Evolutionary conservation across 2,329 filamentous ascomycete species (phyloP).

Genomic region (Fonsecaea monophora): DNA sequence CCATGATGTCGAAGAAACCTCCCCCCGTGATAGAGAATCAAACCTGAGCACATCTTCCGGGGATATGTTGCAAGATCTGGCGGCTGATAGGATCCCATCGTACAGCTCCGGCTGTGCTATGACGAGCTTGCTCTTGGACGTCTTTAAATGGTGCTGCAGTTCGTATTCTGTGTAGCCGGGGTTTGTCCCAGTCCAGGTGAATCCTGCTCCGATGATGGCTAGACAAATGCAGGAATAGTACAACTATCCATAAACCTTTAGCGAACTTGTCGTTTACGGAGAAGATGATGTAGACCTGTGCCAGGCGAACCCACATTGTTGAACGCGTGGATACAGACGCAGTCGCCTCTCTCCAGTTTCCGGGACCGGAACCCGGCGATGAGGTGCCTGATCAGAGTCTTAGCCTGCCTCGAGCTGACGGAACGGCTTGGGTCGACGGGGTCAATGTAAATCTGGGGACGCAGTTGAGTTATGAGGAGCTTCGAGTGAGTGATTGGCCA

Average conservation of each 20-base stretch:
- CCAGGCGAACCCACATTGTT: conserved; percentile 46
- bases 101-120: conserved; percentile 49
- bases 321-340: conserved; percentile 63
- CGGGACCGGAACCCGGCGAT: conserved; percentile 55
- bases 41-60: conserved; percentile 12
- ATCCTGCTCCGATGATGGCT: conserved; percentile 56
- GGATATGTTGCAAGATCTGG: conserved; percentile 11
- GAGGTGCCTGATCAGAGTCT: conserved; percentile 54
- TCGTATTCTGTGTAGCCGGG: conserved; percentile 56
- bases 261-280: background rate
- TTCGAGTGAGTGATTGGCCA: background rate
- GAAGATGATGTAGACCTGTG: background rate
- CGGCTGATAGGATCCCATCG: conserved; percentile 17
- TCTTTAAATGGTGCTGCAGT: conserved; percentile 55
- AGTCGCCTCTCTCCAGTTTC: conserved; percentile 54
- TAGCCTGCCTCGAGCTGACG: conserved; percentile 18
- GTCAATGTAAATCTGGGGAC: conserved; percentile 55
- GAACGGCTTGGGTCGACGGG: conserved; percentile 50
- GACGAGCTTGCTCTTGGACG: conserved; percentile 54
- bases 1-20: conserved; percentile 4
- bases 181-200: conserved; percentile 59
- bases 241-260: conserved; percentile 26
- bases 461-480: background rate
- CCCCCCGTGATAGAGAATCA: background rate
- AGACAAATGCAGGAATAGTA: conserved; percentile 49